Base-by-base conservation (phyloP, 202 grass and related monocot species). In the Eragrostis tef region DNA sequence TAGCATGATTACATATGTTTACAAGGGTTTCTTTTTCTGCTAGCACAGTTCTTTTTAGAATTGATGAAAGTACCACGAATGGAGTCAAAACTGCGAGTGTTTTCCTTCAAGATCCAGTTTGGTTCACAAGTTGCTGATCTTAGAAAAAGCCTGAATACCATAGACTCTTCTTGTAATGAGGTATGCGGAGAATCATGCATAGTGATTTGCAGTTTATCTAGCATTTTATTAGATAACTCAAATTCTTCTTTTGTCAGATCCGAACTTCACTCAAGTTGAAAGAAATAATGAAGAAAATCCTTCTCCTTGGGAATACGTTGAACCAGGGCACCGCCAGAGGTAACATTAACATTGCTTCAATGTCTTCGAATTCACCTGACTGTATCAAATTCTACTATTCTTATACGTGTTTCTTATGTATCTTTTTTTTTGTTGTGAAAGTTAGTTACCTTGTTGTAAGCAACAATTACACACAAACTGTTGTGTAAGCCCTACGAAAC, bases 21-120 rank as follows among this genome's bases (percentile, higher is more conserved):
- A 62, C 25, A 75, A 76, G 14, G 42, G 42, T 36, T 19, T 80
- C 48, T 82, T 82, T 46, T 79, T 67, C 85, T 80, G 21, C 53
- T 83, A 8, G 8, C 89, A 81, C 89, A 98, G 96, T 98, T 95
- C 87, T 98, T 98, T 81, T 79, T 98, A 85, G 96, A 98, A 80
- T 90, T 98, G 85, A 98, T 98, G 96, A 95, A 95, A 95, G 96
- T 95, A 69, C 96, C 96, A 68, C 83, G 96, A 69, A 94, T 95
- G 88, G 92, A 98, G 83, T 95, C 96, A 48, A 98, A 98, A 84
- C 70, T 98, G 24, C 85, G 96, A 65, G 92, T 95, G 74, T 95
- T 98, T 54, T 98, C 92, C 78, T 98, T 98, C 92, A 98, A 98
- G 87, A 95, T 98, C 74, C 95, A 98, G 86, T 98, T 98, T 95